Base-by-base conservation (phyloP, 495 filamentous ascomycete species). In the Physcia stellaris region DNA sequence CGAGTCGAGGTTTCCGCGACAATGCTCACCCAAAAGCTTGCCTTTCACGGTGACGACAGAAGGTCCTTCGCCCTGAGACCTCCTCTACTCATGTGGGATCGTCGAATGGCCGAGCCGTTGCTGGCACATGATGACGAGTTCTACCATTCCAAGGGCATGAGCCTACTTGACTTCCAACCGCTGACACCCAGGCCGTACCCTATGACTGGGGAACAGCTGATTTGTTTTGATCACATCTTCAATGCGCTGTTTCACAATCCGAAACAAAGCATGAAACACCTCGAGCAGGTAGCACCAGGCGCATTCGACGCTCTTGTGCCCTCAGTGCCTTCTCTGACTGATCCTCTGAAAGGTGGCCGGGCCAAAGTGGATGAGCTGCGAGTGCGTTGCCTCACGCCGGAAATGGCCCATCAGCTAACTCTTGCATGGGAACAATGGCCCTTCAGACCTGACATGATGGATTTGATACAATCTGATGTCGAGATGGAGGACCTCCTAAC, bases 41-140 rank as follows among this genome's bases (percentile, higher is more conserved):
- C 51, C 3, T 51, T 57, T 11, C 43, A 51, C 28, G 60, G 57
- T 31, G 70, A 75, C 47, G 72, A 71, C 40, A 48, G 60, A 23
- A 53, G 64, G 34, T 39, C 58, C 13, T 59, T 63, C 13, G 43
- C 43, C 6, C 60, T 63, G 32, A 42, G 57, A 6, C 62, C 71
- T 3, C 66, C 67, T 0, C 26, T 67, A 4, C 57, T 85, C 2
- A 40, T 58, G 35, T 84, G 73, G 73, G 79, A 86, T 49, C 70
- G 67, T 4, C 75, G 81, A 19, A 58, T 55, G 6, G 73, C 66
- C 31, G 72, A 80, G 16, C 68, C 73, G 3, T 50, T 82, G 30
- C 41, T 50, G 6, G 62, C 70, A 17, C 34, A 64, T 9, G 21
- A 50, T 0, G 52, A 69, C 4, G 80, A 86, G 41, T 66, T 80